Evolutionary conservation across 495 filamentous ascomycete genomes (phyloP), one percentile per base, ranked within the genome.

Genomic region (Trichoderma parareesei): DNA sequence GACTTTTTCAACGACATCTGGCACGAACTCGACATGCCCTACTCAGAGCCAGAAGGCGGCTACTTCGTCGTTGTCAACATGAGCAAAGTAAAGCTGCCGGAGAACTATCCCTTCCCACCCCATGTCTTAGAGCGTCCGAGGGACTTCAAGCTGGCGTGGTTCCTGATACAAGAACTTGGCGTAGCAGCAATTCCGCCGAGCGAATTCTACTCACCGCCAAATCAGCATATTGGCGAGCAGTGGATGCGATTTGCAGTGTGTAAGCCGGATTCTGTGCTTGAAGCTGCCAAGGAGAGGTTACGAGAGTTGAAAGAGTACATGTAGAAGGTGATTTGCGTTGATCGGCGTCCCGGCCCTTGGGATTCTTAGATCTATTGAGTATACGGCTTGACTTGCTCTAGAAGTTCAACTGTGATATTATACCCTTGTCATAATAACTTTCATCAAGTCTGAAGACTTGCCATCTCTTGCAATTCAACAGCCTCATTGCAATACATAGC

Each of bases 61-160:
- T 98, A 97, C 78, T 98, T 98, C 67, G 92, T 98, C 55, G 83
- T 98, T 41, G 94, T 87, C 48, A 98, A 98, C 76, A 84, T 98
- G 75, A 79, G 83, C 38, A 90, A 92, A 65, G 91, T 98, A 60
- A 84, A 88, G 67, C 74, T 98, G 0, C 94, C 94, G 0, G 79
- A 79, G 5, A 85, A 85, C 71, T 97, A 97, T 73, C 80, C 86
- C 0, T 97, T 97, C 80, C 94, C 94, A 3, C 80, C 89, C 0
- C 90, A 96, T 75, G 93, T 98, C 5, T 87, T 88, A 35, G 85
- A 81, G 60, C 84, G 93, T 9, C 89, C 94, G 40, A 82, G 94
- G 42, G 94, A 98, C 76, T 98, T 97, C 80, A 89, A 95, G 78
- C 81, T 98, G 40, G 84, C 85, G 40, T 98, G 94, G 94, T 97